These are phyloP conservation scores for Chenopodium quinoa DNA, from an alignment of 148 eudicot species.

Conservation along the genomic window DNA sequence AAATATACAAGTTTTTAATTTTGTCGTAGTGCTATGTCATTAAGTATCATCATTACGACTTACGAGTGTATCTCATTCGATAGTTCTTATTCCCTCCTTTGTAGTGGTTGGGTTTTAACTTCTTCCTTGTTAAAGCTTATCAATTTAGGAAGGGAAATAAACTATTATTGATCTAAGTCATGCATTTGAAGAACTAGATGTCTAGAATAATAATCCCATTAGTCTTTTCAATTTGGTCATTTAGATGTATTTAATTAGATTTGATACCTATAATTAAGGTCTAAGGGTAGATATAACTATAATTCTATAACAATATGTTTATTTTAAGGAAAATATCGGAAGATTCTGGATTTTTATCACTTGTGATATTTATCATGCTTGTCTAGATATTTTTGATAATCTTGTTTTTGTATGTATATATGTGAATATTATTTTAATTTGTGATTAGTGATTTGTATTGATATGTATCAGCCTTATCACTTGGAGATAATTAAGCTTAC, in stretches of 20 bases:
- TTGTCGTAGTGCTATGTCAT: not conserved
- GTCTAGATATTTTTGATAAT: not conserved
- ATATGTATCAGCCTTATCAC: too few relatives aligned
- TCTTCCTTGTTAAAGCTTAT: not conserved
- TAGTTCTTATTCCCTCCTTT: too few relatives aligned
- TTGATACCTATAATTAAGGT: not conserved
- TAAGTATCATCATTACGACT: not conserved
- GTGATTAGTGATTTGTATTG: too few relatives aligned
- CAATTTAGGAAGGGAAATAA: not conserved
- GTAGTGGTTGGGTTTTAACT: not conserved
- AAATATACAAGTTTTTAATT: too few relatives aligned
- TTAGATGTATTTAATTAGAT: not conserved
- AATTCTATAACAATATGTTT: too few relatives aligned
- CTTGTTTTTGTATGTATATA: not conserved
- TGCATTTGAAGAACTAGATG: not conserved
- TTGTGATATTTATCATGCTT: not conserved
- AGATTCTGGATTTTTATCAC: not conserved
- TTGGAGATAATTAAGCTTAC: too few relatives aligned
- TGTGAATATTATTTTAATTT: too few relatives aligned
- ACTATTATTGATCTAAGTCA: not conserved
- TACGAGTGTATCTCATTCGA: too few relatives aligned
- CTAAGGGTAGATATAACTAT: not conserved
- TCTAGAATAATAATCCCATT: not conserved
- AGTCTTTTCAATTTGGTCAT: not conserved
- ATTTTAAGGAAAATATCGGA: not conserved